phyloP scores from a whole-genome alignment of 192 early-diverging fungal genomes.

The Coemansia interrupta region DNA sequence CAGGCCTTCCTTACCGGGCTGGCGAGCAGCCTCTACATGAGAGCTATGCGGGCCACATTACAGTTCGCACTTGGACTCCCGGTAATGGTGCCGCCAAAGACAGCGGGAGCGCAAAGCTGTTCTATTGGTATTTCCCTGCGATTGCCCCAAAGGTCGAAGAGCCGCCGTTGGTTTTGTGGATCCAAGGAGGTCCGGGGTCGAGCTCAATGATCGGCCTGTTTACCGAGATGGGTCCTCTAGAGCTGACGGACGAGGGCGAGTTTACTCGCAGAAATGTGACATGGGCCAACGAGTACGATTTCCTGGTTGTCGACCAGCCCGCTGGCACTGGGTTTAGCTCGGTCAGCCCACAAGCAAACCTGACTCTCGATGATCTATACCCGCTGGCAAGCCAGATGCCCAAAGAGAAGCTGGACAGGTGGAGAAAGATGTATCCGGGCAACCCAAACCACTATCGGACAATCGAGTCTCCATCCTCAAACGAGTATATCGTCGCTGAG shows the following conservation, averaged over 20 bases:
- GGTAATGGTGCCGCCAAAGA: constrained; percentile 18
- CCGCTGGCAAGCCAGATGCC: constrained; percentile 32
- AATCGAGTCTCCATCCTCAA: constrained; percentile 34
- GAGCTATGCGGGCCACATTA: constrained; percentile 59
- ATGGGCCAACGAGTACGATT: constrained; percentile 69
- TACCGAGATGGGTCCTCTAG: constrained; percentile 72
- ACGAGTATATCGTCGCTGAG: constrained; percentile 23
- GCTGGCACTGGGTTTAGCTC: constrained; percentile 70
- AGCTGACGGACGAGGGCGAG: constrained; percentile 56
- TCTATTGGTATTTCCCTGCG: constrained; percentile 82
- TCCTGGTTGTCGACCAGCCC: constrained; percentile 80
- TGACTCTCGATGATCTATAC: constrained; percentile 43
- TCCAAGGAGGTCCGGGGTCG: constrained; percentile 82
- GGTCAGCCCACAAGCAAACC: constrained; percentile 29
- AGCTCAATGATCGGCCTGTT: constrained; percentile 77
- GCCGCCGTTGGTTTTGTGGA: constrained; percentile 72
- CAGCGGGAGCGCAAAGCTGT: constrained; percentile 48
- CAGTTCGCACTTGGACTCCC: constrained; percentile 55
- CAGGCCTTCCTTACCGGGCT: constrained; percentile 38
- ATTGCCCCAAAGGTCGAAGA: constrained; percentile 55
- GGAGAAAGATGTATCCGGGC: constrained; percentile 32
- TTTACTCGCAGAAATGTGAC: constrained; percentile 53
- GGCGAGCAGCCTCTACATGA: constrained; percentile 59
- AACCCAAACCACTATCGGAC: constrained; percentile 21
- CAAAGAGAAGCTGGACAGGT: constrained; percentile 11